A percentile compares a stretch with the other conserved stretches of the same genome.
Evolutionary conservation across 177 flowering plant species (phyloP).

Genomic region (Vitis hybrid): DNA sequence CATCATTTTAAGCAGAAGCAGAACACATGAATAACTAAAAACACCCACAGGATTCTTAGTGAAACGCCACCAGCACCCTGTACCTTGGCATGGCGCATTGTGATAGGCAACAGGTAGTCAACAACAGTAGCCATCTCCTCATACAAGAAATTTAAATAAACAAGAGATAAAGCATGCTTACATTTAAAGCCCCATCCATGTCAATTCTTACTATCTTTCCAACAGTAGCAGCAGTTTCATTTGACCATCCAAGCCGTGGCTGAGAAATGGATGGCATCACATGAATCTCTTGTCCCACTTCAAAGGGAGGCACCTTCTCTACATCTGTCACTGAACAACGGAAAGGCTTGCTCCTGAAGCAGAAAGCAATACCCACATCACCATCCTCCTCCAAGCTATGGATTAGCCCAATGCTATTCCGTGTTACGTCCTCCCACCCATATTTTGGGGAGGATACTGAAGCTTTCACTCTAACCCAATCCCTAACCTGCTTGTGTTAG

Average conservation of each 20-base stretch:
- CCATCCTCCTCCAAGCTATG: conserved; percentile 98
- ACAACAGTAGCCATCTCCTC: background rate
- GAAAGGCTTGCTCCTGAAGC: conserved; percentile 96
- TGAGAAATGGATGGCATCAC: conserved; percentile 69
- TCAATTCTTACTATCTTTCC: conserved; percentile 89
- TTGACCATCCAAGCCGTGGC: conserved; percentile 99
- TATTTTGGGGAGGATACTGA: conserved; percentile 94
- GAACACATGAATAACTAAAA: background rate
- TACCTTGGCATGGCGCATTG: background rate
- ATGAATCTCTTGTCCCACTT: conserved; percentile 90
- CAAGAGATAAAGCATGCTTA: conserved; percentile 35
- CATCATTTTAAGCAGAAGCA: background rate
- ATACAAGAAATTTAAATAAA: background rate
- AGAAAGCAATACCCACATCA: conserved; percentile 90
- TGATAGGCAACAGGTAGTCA: background rate
- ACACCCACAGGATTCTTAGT: background rate
- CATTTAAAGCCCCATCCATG: conserved; percentile 96
- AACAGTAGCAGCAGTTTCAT: conserved; percentile 81
- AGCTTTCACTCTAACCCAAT: conserved; percentile 94
- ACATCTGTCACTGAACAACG: conserved; percentile 91
- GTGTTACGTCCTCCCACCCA: conserved; percentile 96
- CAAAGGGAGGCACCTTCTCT: conserved; percentile 89
- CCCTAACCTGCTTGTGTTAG: conserved; percentile 68
- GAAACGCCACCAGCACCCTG: background rate
- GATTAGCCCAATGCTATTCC: conserved; percentile 82